Evolutionary conservation across 2,329 filamentous ascomycete genomes (phyloP).

Genomic region (Paecilomyces sp.): DNA sequence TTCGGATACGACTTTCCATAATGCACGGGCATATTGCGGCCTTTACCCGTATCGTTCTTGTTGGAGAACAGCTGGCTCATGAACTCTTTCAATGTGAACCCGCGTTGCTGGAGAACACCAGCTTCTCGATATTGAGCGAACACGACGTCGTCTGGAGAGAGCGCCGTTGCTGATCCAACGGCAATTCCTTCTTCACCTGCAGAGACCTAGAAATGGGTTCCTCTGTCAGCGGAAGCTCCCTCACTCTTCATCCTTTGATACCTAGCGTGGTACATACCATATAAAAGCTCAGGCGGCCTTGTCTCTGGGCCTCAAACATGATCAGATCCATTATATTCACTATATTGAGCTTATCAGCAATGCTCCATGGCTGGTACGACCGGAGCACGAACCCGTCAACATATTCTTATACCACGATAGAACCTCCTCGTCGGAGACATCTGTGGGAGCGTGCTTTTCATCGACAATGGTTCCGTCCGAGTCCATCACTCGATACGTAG

Average conservation of each 20-base stretch:
- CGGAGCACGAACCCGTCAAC: constrained; percentile 43
- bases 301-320: constrained; percentile 96
- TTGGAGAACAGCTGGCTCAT: constrained; percentile 96
- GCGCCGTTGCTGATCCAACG: constrained; percentile 76
- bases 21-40: constrained; percentile 95
- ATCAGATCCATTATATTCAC: constrained; percentile 88
- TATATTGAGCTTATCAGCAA: constrained; percentile 15
- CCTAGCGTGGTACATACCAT: constrained; percentile 55
- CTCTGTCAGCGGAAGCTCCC: background rate
- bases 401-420: constrained; percentile 57
- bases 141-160: constrained; percentile 78
- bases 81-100: constrained; percentile 79
- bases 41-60: constrained; percentile 67
- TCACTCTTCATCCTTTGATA: constrained; percentile 2
- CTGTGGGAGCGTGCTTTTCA: constrained; percentile 55
- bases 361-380: background rate
- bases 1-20: constrained; percentile 81
- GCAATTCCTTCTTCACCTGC: constrained; percentile 92
- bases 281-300: constrained; percentile 92
- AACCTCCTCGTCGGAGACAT: constrained; percentile 59
- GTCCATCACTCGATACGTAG: constrained; percentile 87
- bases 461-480: constrained; percentile 82
- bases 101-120: constrained; percentile 82
- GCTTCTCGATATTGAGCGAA: constrained; percentile 94
- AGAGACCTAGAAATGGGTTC: constrained; percentile 46